Evolutionary conservation across 129 eudicot species (phyloP).

Genomic region (Tanacetum coccineum): DNA sequence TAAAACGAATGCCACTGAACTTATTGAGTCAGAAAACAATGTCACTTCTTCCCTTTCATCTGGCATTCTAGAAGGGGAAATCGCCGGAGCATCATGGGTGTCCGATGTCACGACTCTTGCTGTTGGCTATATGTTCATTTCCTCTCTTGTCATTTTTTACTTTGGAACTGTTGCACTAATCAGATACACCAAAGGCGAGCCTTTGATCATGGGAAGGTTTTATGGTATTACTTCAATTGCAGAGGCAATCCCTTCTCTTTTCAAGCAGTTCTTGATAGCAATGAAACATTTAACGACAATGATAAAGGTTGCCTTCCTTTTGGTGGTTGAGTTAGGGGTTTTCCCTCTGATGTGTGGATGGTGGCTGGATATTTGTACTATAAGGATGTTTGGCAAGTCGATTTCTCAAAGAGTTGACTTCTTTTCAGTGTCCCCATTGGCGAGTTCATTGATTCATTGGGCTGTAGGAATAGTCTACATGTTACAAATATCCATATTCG

Average conservation of each 20-base stretch:
- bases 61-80: constrained; percentile 53
- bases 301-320: constrained; percentile 95
- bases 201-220: constrained; percentile 83
- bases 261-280: constrained; percentile 78
- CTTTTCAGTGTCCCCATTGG: constrained; percentile 81
- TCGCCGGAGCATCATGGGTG: constrained; percentile 56
- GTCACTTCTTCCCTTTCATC: constrained; percentile 42
- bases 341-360: constrained; percentile 98
- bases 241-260: constrained; percentile 75
- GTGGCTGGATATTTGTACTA: constrained; percentile 96
- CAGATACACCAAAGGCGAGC: constrained; percentile 76
- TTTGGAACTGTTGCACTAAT: constrained; percentile 65
- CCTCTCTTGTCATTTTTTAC: constrained; percentile 61
- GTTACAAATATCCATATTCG: constrained; percentile 91
- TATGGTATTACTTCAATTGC: constrained; percentile 78
- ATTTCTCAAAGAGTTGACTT: constrained; percentile 77
- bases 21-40: constrained; percentile 39
- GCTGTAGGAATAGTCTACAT: constrained; percentile 93
- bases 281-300: constrained; percentile 89
- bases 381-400: constrained; percentile 90
- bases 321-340: constrained; percentile 93
- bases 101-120: constrained; percentile 89
- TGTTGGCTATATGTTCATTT: constrained; percentile 77
- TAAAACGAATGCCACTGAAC: constrained; percentile 48
- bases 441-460: constrained; percentile 96